Percentiles rank a stretch among this genome's conserved stretches.
Conservation (phyloP, 441 rosid species). For the Populus trichocarpa region DNA sequence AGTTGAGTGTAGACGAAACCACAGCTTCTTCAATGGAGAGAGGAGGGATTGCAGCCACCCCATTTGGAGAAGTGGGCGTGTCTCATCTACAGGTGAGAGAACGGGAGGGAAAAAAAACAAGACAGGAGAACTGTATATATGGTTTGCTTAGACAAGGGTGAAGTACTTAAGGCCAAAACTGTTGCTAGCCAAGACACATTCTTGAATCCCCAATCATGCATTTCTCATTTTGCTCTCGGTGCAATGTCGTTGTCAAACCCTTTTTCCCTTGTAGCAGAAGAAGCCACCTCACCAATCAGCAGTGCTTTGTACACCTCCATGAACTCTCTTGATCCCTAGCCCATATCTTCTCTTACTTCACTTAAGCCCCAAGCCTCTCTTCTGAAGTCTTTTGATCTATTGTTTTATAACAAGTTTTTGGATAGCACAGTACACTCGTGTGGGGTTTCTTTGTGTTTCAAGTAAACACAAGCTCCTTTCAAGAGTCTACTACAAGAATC, state of each 20-base stretch:
- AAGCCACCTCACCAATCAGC: conserved; percentile 56
- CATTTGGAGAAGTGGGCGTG: conserved; percentile 45
- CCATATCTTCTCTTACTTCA: conserved; percentile 13
- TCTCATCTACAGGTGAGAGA: conserved; percentile 27
- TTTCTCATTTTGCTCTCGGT: conserved; percentile 49
- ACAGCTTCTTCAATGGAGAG: conserved; percentile 89
- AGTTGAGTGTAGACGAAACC: conserved; percentile 71
- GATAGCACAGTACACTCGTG: not conserved
- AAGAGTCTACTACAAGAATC: conserved; percentile 23
- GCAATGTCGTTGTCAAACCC: conserved; percentile 51
- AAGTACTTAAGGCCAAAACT: conserved; percentile 21
- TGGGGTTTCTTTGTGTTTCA: conserved; percentile 19
- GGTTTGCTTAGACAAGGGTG: conserved; percentile 45
- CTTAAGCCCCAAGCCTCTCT: conserved; percentile 38
- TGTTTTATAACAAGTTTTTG: not conserved
- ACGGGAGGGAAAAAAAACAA: not conserved
- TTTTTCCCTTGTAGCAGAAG: conserved; percentile 48
- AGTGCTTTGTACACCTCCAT: conserved; percentile 37
- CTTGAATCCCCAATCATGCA: conserved; percentile 42
- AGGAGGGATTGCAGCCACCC: conserved; percentile 81
- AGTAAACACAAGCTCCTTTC: conserved; percentile 12
- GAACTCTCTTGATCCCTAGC: not conserved
- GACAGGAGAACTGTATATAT: conserved; percentile 11
- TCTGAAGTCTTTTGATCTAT: not conserved
- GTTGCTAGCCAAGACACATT: not conserved